Percentiles rank a stretch among this genome's conserved stretches.
These are phyloP conservation scores for Beauveria rudraprayagi DNA, from an alignment of 2,329 filamentous ascomycete genomes.

Conservation along the genomic window DNA sequence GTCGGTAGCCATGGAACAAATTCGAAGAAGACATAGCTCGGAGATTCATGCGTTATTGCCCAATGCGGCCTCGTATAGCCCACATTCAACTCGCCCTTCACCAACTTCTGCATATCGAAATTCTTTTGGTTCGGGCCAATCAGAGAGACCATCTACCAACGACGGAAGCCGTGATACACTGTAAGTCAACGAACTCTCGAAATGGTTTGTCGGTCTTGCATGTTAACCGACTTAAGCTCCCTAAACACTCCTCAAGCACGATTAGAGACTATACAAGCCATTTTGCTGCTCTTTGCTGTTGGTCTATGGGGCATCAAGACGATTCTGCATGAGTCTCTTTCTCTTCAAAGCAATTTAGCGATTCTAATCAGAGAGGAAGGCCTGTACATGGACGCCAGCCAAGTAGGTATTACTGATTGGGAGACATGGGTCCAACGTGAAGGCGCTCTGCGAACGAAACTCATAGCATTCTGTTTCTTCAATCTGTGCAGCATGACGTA, in stretches of 20 bases:
- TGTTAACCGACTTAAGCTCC: conserved; percentile 30
- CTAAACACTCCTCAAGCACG: conserved; percentile 51
- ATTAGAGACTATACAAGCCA: conserved; percentile 57
- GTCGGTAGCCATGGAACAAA: conserved; percentile 50
- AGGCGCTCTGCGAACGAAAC: conserved; percentile 48
- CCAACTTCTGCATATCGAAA: conserved; percentile 50
- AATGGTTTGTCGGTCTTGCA: not conserved
- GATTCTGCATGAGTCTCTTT: conserved; percentile 51
- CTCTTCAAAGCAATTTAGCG: conserved; percentile 49
- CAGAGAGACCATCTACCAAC: conserved; percentile 47
- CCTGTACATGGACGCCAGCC: conserved; percentile 39
- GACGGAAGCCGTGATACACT: conserved; percentile 52
- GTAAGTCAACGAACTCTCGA: conserved; percentile 33
- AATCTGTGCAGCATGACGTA: conserved; percentile 56
- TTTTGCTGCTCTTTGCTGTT: conserved; percentile 52
- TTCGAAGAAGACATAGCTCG: conserved; percentile 47
- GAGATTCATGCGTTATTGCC: conserved; percentile 49
- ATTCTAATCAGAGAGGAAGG: conserved; percentile 52
- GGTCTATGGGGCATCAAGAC: conserved; percentile 55
- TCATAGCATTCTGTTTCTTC: conserved; percentile 54
- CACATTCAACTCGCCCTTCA: conserved; percentile 51
- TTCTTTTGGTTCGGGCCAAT: conserved; percentile 50
- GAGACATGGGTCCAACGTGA: conserved; percentile 53
- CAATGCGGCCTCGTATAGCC: conserved; percentile 50
- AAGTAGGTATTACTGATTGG: conserved; percentile 43